Evolutionary conservation across 306 rosid species (phyloP), one percentile per base, ranked within the genome.

Genomic region (Ormosia semicastrata): DNA sequence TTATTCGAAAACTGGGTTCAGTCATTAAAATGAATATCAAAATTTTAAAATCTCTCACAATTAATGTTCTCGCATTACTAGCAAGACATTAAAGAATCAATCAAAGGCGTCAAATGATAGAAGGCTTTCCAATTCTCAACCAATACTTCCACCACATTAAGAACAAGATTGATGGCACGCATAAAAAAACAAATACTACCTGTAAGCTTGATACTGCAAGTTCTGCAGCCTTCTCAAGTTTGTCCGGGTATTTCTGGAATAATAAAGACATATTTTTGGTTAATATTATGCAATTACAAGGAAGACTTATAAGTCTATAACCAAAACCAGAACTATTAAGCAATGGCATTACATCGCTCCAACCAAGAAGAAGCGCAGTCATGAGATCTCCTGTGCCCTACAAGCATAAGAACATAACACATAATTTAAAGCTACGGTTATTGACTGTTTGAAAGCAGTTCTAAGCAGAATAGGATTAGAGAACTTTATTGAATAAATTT

Each of bases 351-450:
- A 94, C 98, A 89, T 94, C 92, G 87, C 95, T 94, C 97, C 95
- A 92, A 83, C 97, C 98, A 84, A 94, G 97, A 53, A 94, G 89
- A 79, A 92, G 97, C 8, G 98, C 95, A 75, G 98, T 92, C 83
- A 63, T 87, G 76, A 94, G 97, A 86, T 94, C 98, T 77, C 98
- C 98, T 2, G 98, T 94, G 76, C 98, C 97, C 98, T 94, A 81
- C 77, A 84, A 77, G 72, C 68, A 78, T 70, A 82, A 66, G 59
- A 63, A 60, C 49, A 85, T 32, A 18, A 44, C 18, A 36, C 24
- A 56, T n/a, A 58, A 78, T 30, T 30, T 13, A 10, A 79, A 57
- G 41, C 44, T 65, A 37, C 36, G 24, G 71, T 78, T 36, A 78
- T 10, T 71, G 18, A 56, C 36, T 6, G 50, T 73, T 47, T 29